These are phyloP conservation scores for Pichia occidentalis DNA, from an alignment of 805 yeast genomes.

Conservation along the genomic window DNA sequence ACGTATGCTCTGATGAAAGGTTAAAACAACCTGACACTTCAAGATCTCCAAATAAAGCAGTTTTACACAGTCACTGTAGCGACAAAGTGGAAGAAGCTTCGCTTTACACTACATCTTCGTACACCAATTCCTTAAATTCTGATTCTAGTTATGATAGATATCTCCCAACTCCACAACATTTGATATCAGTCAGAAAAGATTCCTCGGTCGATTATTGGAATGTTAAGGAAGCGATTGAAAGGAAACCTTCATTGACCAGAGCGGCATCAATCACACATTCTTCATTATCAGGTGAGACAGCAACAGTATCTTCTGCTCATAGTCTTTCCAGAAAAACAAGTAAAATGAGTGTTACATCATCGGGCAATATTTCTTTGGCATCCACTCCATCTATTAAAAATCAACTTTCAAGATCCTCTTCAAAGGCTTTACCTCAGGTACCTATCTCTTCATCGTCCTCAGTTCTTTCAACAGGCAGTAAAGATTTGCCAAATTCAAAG, in stretches of 20 bases:
- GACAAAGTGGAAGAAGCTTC: constrained; percentile 13
- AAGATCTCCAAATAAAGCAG: constrained; percentile 9
- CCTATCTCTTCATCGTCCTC: too few relatives aligned
- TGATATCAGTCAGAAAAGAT: constrained; percentile 39
- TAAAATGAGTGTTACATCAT: constrained; percentile 5
- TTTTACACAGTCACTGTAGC: neutral
- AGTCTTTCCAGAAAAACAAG: constrained; percentile 10
- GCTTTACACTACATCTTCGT: constrained; percentile 45
- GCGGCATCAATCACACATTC: constrained; percentile 26
- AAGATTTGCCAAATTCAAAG: constrained; percentile 9
- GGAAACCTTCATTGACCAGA: constrained; percentile 23
- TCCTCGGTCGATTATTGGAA: constrained; percentile 44
- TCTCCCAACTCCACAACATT: constrained; percentile 61
- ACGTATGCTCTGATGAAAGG: constrained; percentile 3
- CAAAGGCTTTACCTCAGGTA: too few relatives aligned
- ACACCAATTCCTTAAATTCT: constrained; percentile 47
- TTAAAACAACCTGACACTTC: neutral
- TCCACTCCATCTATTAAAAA: neutral
- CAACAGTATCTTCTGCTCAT: neutral
- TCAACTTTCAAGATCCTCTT: neutral
- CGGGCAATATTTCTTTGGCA: neutral
- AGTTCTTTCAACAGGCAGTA: too few relatives aligned
- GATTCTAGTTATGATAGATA: constrained; percentile 35
- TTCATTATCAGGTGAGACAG: constrained; percentile 7
- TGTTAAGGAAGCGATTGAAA: constrained; percentile 40